Conservation (phyloP, 768 basidiomycete genomes). For the Auricularia cornea region DNA sequence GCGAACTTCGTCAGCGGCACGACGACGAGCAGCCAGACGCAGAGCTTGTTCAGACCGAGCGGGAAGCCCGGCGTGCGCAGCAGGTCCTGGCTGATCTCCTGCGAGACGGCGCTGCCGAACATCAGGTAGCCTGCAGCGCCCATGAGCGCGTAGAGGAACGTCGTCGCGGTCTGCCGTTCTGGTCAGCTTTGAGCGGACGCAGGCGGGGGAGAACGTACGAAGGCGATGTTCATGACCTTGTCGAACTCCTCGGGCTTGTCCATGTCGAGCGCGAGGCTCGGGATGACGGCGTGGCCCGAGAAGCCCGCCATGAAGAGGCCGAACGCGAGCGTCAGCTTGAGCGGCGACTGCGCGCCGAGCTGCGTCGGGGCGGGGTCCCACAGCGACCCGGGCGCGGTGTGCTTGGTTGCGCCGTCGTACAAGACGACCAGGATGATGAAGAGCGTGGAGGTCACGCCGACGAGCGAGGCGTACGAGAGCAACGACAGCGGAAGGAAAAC, state of each 20-base stretch:
- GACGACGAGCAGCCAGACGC: slow-evolving; percentile 81
- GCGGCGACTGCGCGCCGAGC: slow-evolving; percentile 40
- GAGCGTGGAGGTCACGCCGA: slow-evolving; percentile 75
- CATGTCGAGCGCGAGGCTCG: slow-evolving; percentile 88
- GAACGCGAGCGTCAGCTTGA: slow-evolving; percentile 67
- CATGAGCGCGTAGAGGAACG: slow-evolving; percentile 48
- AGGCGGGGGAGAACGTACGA: slow-evolving; percentile 40
- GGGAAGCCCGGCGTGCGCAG: slow-evolving; percentile 67
- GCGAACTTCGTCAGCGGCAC: slow-evolving; percentile 84
- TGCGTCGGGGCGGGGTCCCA: slow-evolving; percentile 67
- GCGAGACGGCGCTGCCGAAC: slow-evolving; percentile 75
- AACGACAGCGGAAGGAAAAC: slow-evolving; percentile 79
- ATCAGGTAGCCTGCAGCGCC: slow-evolving; percentile 84
- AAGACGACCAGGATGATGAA: slow-evolving; percentile 70
- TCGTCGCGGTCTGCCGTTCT: slow-evolving; percentile 45
- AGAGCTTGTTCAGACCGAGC: slow-evolving; percentile 56
- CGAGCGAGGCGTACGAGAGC: slow-evolving; percentile 79
- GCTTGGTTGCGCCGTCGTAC: slow-evolving; percentile 72
- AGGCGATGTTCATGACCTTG: slow-evolving; percentile 77
- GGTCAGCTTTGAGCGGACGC: slow-evolving; percentile 1
- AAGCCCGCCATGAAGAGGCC: slow-evolving; percentile 93
- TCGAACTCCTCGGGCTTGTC: slow-evolving; percentile 70
- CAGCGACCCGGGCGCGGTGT: slow-evolving; percentile 69
- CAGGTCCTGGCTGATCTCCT: slow-evolving; percentile 82
- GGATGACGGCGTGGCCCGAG: slow-evolving; percentile 87